Evolutionary conservation across 2,329 filamentous ascomycete genomes (phyloP).

Genomic region (Colletotrichum tamarilloi): DNA sequence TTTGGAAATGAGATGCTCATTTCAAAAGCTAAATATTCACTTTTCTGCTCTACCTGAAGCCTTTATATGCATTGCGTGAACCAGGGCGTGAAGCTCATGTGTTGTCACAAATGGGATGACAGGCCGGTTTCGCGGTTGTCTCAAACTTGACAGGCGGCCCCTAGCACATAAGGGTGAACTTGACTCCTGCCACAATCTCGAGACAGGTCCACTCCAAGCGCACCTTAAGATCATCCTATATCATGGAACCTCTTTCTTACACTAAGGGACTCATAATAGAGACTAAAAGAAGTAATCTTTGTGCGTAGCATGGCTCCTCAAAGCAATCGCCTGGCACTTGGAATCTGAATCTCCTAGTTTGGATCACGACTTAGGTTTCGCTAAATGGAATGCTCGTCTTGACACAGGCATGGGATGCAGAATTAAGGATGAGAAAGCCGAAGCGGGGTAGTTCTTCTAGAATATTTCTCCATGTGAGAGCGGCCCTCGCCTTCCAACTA

Average conservation of each 20-base stretch:
- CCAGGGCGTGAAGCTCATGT: too few relatives aligned
- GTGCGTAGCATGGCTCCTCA: too few relatives aligned
- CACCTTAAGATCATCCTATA: conserved; percentile 3
- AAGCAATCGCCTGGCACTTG: not conserved
- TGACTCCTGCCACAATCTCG: conserved; percentile 17
- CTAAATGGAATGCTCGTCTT: too few relatives aligned
- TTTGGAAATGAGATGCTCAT: too few relatives aligned
- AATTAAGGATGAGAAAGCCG: too few relatives aligned
- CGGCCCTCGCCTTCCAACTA: too few relatives aligned
- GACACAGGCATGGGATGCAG: too few relatives aligned
- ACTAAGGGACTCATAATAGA: not conserved
- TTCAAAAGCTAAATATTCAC: too few relatives aligned
- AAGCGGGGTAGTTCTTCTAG: not conserved
- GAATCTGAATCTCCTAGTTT: not conserved
- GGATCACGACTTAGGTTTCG: not conserved
- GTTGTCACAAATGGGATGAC: not conserved
- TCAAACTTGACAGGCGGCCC: conserved; percentile 8
- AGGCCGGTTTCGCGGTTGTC: conserved; percentile 2
- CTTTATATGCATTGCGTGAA: too few relatives aligned
- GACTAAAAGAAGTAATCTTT: too few relatives aligned
- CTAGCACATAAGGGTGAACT: not conserved
- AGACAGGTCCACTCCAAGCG: conserved; percentile 5
- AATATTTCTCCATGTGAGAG: not conserved
- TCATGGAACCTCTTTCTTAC: not conserved
- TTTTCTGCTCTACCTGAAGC: not conserved